These are phyloP conservation scores for Geosmithia putterillii DNA, from an alignment of 2,329 filamentous ascomycete species.

Conservation along the genomic window DNA sequence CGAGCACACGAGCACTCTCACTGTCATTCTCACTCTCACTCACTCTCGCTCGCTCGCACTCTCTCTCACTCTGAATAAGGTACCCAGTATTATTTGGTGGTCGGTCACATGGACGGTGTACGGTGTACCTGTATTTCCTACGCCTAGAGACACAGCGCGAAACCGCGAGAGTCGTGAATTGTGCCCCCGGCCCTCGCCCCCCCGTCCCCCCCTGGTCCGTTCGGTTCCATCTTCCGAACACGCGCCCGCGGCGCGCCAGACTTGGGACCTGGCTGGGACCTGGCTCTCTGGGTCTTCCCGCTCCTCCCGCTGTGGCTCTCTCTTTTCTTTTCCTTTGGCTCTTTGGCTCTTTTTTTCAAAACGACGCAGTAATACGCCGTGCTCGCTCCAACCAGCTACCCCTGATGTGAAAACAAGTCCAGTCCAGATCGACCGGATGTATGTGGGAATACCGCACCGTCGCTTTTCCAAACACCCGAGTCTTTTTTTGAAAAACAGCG, in stretches of 20 bases:
- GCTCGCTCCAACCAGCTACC: too few relatives aligned
- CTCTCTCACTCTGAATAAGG: too few relatives aligned
- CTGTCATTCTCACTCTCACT: neutral
- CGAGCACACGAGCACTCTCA: neutral
- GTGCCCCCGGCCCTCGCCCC: neutral
- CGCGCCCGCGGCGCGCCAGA: neutral
- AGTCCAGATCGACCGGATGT: too few relatives aligned
- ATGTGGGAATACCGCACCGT: too few relatives aligned
- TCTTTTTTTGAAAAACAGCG: too few relatives aligned
- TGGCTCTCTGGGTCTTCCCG: neutral
- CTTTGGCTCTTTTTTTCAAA: neutral
- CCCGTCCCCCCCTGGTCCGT: neutral
- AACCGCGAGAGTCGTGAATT: too few relatives aligned
- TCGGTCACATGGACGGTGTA: too few relatives aligned
- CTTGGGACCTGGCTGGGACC: neutral
- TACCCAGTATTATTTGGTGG: neutral
- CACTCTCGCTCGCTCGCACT: neutral
- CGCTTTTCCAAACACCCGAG: too few relatives aligned
- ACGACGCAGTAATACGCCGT: too few relatives aligned
- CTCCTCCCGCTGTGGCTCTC: neutral
- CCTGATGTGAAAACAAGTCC: too few relatives aligned
- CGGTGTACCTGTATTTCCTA: neutral
- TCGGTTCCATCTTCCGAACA: too few relatives aligned
- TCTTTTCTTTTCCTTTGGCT: neutral
- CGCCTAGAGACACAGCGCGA: too few relatives aligned